Base-by-base conservation (phyloP, 805 yeast genomes). In the Sugiyamaella boreocaroliniensis region DNA sequence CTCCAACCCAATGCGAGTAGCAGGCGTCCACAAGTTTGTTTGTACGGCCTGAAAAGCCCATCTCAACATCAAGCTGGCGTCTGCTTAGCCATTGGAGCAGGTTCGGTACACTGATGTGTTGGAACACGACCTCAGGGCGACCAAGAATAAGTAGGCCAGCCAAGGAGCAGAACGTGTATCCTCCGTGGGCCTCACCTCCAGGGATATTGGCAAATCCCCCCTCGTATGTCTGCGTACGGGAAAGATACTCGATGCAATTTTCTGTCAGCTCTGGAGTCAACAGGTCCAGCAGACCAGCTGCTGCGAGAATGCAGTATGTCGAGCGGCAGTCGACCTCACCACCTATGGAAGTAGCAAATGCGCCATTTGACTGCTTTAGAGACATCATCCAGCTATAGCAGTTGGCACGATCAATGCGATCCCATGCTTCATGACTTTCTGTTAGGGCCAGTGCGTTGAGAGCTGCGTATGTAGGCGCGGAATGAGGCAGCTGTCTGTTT, bases 1-100 rank as follows among this genome's bases (percentile, higher is more conserved):
- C 95, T 1, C 98, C 98, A 1, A 89, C 85, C 99, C 99, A 93
- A 67, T 85, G 92, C 64, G 92, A 81, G 66, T 93, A 93, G 68
- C 99, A 93, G 0, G 96, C 97, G 66, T 93, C 99, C 1, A 93
- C 98, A 32, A 93, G 75, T 65, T 93, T 93, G 66, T 92, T 92
- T 0, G 95, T 80, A 51, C 99, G 77, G 0, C 99, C 99, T 11
- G 82, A 76, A 46, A 92, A 77, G 0, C 98, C 97, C 11, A 92
- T 95, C 64, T 89, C 97, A n/a, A 80, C 66, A 16, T 69, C 69
- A 51, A 75, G 72, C 66, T 93, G 99, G 42, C 95, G 77, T 19
- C 76, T 70, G 10, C 75, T 75, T 2, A 82, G 73, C 99, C 99
- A 93, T 50, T 55, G 51, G 7, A 80, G 56, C 19, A 89, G 69